Conservation (phyloP, 2,329 filamentous ascomycete species). For the Penicillium polonicum region DNA sequence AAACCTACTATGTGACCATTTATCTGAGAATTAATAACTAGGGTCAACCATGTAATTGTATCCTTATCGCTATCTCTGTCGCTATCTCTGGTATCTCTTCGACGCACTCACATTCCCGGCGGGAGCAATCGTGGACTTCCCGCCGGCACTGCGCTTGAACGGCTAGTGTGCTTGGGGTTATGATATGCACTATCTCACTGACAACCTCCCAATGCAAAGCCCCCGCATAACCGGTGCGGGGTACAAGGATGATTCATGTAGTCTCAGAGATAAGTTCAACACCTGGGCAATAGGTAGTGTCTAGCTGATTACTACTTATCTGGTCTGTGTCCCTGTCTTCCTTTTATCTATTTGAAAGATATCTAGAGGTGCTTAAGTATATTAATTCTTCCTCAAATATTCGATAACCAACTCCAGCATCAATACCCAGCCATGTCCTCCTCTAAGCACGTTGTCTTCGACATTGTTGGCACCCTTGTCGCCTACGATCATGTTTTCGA, state of each 20-base stretch:
- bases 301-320: not conserved
- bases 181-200: too few relatives aligned
- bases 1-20: not conserved
- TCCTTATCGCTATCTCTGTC: conserved; percentile 14
- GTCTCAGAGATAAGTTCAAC: not conserved
- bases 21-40: not conserved
- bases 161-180: not conserved
- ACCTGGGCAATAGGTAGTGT: not conserved
- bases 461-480: conserved; percentile 43
- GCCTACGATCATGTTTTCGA: conserved; percentile 42
- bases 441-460: conserved; percentile 32
- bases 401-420: not conserved
- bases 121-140: not conserved
- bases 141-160: not conserved
- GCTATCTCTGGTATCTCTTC: conserved; percentile 1
- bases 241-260: not conserved
- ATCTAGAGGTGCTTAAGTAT: not conserved
- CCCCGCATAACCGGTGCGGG: conserved; percentile 3
- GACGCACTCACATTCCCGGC: not conserved
- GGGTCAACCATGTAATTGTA: not conserved
- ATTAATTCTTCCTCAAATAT: not conserved
- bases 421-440: conserved; percentile 3
- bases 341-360: not conserved
- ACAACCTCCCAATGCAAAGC: too few relatives aligned
- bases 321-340: not conserved